Conservation (phyloP, 1,284 basidiomycete genomes). For the Quambalaria eucalypti region DNA sequence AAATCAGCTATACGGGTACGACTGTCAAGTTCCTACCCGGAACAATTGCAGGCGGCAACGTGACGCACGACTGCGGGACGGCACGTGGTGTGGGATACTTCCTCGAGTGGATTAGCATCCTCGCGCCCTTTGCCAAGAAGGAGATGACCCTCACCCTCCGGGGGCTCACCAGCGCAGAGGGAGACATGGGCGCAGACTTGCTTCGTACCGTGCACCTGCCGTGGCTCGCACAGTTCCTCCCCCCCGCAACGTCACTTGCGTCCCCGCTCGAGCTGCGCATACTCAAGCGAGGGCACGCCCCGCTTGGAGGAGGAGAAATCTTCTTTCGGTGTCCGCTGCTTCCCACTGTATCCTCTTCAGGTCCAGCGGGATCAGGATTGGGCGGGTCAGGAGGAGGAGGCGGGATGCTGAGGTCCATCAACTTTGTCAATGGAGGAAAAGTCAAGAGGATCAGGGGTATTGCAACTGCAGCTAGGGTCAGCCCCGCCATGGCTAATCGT, state of each 20-base stretch:
- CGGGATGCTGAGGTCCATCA: constrained; percentile 50
- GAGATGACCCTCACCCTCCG: constrained; percentile 69
- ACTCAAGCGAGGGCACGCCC: constrained; percentile 81
- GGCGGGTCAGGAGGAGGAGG: constrained; percentile 13
- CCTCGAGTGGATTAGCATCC: constrained; percentile 76
- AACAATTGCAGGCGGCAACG: constrained; percentile 70
- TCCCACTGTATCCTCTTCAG: constrained; percentile 70
- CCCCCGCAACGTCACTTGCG: constrained; percentile 15
- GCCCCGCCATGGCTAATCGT: constrained; percentile 90
- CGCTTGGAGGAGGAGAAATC: constrained; percentile 82
- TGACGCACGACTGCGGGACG: constrained; percentile 77
- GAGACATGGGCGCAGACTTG: constrained; percentile 59
- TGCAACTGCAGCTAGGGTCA: constrained; percentile 67
- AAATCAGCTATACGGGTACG: constrained; percentile 76
- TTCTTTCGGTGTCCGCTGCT: constrained; percentile 87
- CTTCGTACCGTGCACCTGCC: constrained; percentile 86
- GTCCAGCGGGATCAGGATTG: constrained; percentile 4
- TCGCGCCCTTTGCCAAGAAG: constrained; percentile 88
- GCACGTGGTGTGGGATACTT: constrained; percentile 87
- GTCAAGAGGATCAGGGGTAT: constrained; percentile 91
- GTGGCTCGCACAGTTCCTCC: constrained; percentile 70
- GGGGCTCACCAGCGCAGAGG: constrained; percentile 75
- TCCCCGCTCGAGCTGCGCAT: constrained; percentile 57
- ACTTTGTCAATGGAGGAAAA: constrained; percentile 81
- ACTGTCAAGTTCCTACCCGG: constrained; percentile 72